Evolutionary conservation across 805 yeast species (phyloP), one percentile per base, ranked within the genome.

Genomic region (Ogataea sp.): DNA sequence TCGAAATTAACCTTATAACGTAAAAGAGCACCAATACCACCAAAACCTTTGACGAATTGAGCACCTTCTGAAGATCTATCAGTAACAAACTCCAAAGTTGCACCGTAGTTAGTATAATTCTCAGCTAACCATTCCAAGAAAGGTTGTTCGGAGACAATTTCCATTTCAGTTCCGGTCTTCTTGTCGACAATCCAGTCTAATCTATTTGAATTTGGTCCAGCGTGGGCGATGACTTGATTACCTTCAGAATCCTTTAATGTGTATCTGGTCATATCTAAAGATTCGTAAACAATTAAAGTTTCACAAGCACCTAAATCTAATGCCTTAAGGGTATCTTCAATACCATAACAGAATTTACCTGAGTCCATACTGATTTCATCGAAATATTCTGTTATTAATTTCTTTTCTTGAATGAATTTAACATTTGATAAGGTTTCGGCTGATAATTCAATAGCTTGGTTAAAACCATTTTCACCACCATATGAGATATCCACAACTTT

Each of bases 391-490:
- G 85, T 83, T 59, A 93, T 80, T 54, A 93, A 76, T 70, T 90
- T 90, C 84, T 93, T 93, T 64, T 93, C 99, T 70, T 93, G 98
- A 45, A 93, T 90, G 61, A 93, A 93, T 65, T 93, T 93, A 51
- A 93, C 99, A 62, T 90, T 93, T 37, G 97, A 83, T 58, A 93
- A 74, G 21, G 98, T 84, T 71, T 93, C 99, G 24, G 97, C 96
- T 25, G 97, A 84, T 51, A 93, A 73, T 66, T 93, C 98, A 55
- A 93, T 94, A 34, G 99, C 99, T 71, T 93, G 99, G 70, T 93
- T 93, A 73, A 93, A 93, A 35, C 99, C 99, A 62, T 93, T 93
- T 67, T 93, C 98, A 61, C 99, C 98, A 65, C 99, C 99, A 58
- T 93, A 93, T 3, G 97, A 89, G 41, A 93, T 84, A 71, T 93